Evolutionary conservation across 2,329 filamentous ascomycete species (phyloP), one percentile per base, ranked within the genome.

Genomic region (Coniochaeta hoffmannii): DNA sequence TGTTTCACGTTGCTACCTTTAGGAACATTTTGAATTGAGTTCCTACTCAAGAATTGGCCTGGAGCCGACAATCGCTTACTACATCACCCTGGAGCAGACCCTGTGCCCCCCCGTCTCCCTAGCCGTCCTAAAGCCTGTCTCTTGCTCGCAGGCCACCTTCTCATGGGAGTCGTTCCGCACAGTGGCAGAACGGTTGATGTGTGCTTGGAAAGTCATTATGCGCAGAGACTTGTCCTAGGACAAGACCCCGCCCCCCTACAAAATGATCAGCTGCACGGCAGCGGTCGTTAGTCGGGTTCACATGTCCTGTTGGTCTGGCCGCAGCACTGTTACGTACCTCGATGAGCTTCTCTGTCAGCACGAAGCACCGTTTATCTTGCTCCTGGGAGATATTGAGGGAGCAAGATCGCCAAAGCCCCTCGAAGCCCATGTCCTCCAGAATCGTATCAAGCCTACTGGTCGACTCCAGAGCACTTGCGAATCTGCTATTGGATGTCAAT

Each of bases 341-440:
- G 60, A 85, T 85, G 32, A 86, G 70, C 66, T 78, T 81, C 64
- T 83, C 81, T 2, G 80, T 85, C 49, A 84, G 66, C 49, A 70
- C 69, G 55, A 82, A 77, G 62, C 78, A 80, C 60, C 78, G 74
- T 54, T 72, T 74, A 58, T 80, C 78, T 11, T 75, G 73, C 11
- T 79, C 77, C 49, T 77, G 74, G 31, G 70, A 69, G 15, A 75
- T 73, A 32, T 72, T 76, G 53, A 80, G 76, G 1, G 78, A 79
- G 57, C 78, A 80, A 5, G 76, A 76, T 24, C 77, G 76, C 82
- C 82, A 87, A 1, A 88, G 69, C 0, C 85, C 85, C 9, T 78
- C 75, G 58, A 88, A 87, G 1, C 85, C 85, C 66, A 83, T 78
- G 2, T 80, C 77, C 35, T 82, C 77, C 9, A 87, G 71, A 2